Percentiles rank a stretch among this genome's conserved stretches.
Evolutionary conservation across 768 basidiomycete species (phyloP).

Genomic region (Trametes sanguinea): DNA sequence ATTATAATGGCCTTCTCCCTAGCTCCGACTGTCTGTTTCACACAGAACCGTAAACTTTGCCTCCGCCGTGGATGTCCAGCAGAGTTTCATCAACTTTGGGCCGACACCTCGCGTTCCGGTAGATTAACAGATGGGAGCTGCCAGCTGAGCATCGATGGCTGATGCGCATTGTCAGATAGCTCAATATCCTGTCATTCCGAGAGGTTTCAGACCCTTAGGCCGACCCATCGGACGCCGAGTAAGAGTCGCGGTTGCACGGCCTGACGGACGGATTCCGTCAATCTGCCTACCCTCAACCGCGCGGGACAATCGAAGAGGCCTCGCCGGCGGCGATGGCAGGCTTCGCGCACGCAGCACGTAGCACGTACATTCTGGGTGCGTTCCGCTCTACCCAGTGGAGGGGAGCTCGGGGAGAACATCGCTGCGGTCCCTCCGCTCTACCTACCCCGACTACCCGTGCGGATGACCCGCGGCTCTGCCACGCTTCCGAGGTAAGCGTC

Average conservation of each 20-base stretch:
- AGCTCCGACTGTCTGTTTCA: too few relatives aligned
- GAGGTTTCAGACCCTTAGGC: neutral
- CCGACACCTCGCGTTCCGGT: neutral
- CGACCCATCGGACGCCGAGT: neutral
- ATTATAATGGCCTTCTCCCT: too few relatives aligned
- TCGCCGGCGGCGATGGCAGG: too few relatives aligned
- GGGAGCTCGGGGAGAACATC: constrained; percentile 13
- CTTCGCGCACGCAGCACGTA: neutral
- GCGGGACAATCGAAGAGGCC: neutral
- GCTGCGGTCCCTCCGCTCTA: constrained; percentile 3
- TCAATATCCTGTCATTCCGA: neutral
- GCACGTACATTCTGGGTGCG: constrained; percentile 1
- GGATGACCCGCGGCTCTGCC: neutral
- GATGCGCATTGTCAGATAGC: neutral
- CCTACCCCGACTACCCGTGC: neutral
- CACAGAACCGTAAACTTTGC: too few relatives aligned
- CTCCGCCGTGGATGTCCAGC: too few relatives aligned
- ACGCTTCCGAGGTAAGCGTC: neutral
- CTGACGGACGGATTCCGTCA: constrained; percentile 1
- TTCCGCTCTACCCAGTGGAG: constrained; percentile 5
- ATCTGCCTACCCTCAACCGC: neutral
- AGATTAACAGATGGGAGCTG: constrained; percentile 3
- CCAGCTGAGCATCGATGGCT: neutral
- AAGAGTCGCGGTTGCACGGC: neutral
- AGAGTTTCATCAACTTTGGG: neutral